phyloP scores from a whole-genome alignment of 73 alveolate genomes.

The Tetrahymena elliotti region DNA sequence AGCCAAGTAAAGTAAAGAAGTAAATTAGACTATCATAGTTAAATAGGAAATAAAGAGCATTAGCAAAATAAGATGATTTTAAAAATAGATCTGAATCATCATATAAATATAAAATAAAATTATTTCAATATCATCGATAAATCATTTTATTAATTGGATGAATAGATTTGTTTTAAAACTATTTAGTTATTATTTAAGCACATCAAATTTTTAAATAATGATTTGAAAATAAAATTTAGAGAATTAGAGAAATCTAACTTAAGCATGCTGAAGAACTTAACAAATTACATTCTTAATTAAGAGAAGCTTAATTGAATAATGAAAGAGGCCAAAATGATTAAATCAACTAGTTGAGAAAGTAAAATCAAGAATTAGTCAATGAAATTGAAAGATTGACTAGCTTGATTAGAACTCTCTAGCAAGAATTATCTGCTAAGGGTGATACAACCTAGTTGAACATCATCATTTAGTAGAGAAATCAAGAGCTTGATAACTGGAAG shows the following conservation, averaged over 20 bases:
- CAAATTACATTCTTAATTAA: not conserved
- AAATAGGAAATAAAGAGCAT: not conserved
- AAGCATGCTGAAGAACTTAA: not conserved
- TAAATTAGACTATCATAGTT: not conserved
- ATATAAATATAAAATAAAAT: no score
- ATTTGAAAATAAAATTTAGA: no score
- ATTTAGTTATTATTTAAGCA: not conserved
- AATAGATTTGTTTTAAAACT: not conserved
- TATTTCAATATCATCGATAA: no score
- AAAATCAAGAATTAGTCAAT: not conserved
- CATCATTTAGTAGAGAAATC: not conserved
- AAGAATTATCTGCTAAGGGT: not conserved
- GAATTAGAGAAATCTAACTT: not conserved
- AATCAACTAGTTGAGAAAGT: not conserved
- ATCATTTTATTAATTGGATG: no score
- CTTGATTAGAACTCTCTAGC: not conserved
- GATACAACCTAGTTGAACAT: not conserved
- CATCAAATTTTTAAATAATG: not conserved
- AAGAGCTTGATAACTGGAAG: not conserved
- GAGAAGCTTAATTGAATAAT: not conserved
- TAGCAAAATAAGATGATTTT: not conserved
- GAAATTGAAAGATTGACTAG: not conserved
- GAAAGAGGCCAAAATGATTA: not conserved
- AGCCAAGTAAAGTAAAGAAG: no score
- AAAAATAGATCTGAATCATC: no score